Base-by-base conservation (phyloP, 2,329 filamentous ascomycete genomes). In the Geosmithia putterillii region DNA sequence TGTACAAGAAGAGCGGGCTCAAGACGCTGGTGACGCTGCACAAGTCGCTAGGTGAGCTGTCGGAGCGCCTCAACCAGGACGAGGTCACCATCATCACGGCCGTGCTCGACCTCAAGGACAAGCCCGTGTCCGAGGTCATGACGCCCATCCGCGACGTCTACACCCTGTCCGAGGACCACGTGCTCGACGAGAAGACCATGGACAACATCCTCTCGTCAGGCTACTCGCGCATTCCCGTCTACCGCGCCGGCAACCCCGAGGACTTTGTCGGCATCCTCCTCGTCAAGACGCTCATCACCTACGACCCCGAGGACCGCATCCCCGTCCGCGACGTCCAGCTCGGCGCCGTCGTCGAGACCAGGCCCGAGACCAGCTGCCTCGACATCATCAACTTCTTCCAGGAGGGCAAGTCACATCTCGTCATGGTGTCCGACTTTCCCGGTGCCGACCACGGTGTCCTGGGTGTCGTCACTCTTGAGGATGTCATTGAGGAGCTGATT, bases 351-450 rank as follows among this genome's bases (percentile, higher is more conserved):
- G 92, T 94, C 2, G 92, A 98, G 62, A 98, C 92, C 0, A 79
- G 86, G 9, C 87, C 92, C 0, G 87, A 95, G 58, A 98, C 92
- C 0, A 95, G 89, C 66, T 98, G 92, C 59, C 66, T 98, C 44
- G 92, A 98, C 60, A 96, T 98, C 55, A 87, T 98, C 65, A 98
- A 98, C 66, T 98, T 95, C 64, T 98, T 98, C 69, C 92, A 98
- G 62, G 92, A 98, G 68, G 92, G 92, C 54, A 98, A 98, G 61
- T 95, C 89, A 2, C 92, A 98, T 62, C 95, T 98, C 89, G 90
- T 96, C 0, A 70, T 98, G 22, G 92, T 96, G 8, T 95, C 90
- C 0, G 86, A 95, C 55, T 73, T 64, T 25, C 92, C 92, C 1
- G 89, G 90, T n/a, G 86, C 94, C 51, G 82, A 94, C 54, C 81